Base-by-base conservation (phyloP, 306 rosid species). In the Phaseolus lunatus region DNA sequence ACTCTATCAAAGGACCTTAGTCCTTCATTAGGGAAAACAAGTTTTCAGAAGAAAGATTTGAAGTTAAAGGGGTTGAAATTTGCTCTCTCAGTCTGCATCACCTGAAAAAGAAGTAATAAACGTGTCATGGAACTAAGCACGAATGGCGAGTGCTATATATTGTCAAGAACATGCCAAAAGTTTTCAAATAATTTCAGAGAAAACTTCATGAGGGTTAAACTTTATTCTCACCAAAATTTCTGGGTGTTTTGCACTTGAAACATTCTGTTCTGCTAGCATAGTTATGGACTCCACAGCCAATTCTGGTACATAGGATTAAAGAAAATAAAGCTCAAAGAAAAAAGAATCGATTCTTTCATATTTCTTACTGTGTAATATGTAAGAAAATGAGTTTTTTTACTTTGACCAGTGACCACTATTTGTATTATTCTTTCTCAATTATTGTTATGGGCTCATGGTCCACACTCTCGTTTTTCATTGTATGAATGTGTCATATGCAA, bases 211-310 rank as follows among this genome's bases (percentile, higher is more conserved):
- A 54, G 18, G 35, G 24, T n/a, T 39, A 59, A 64, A 49, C 33
- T 72, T 79, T 0, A 31, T 67, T 23, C 78, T 74, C 75, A 93
- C 98, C 92, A 26, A 49, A 89, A 66, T 73, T 74, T 82, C 79
- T 91, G 59, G 93, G 90, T 37, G 89, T 85, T 75, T 78, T 90
- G 96, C 98, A 93, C 84, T 86, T 93, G 70, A 62, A 84, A 45
- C 98, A 93, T 83, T 87, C 97, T 62, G 70, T 64, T 81, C 98
- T 87, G 91, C 90, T 89, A 37, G 98, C 98, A 71, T 91, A 93
- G 53, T 93, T 93, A 78, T 93, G 98, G 29, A 86, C 82, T 79
- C 94, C 96, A 81, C 98, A 93, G 29, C 91, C 98, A 65, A 69
- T 44, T 72, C 98, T 93, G 90, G 49, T 7, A 29, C 78, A 83